Evolutionary conservation across 345 rosid species (phyloP).

Genomic region (Durio zibethinus): DNA sequence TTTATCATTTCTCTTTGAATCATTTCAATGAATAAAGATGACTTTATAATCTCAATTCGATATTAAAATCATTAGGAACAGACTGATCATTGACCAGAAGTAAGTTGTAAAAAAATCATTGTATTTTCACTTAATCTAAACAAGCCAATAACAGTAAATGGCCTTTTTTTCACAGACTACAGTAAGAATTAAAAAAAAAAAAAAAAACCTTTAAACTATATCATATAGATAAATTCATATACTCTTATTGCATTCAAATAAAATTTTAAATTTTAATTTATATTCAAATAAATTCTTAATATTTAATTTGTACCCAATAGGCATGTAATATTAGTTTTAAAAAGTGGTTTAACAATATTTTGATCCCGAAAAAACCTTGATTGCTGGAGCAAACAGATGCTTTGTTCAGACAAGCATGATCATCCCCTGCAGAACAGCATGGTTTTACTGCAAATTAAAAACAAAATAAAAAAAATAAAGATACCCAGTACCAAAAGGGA

Average conservation of each 20-base stretch:
- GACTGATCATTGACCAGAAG: neutral
- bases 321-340: neutral
- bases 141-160: neutral
- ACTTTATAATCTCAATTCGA: neutral
- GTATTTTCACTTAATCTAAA: neutral
- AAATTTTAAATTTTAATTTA: no score
- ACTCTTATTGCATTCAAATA: no score
- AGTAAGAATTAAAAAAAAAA: no score
- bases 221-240: no score
- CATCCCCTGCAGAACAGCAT: neutral
- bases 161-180: no score
- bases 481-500: no score
- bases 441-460: neutral
- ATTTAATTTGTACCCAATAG: no score
- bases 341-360: neutral
- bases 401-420: slow-evolving; percentile 19
- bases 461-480: no score
- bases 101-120: neutral
- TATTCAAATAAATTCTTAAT: no score
- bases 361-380: neutral
- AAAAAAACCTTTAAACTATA: no score
- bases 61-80: neutral
- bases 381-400: slow-evolving; percentile 2
- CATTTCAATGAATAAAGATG: slow-evolving; percentile 6
- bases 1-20: neutral